phyloP scores from a whole-genome alignment of 2,329 filamentous ascomycete species.

The Nigrograna mackinnonii region DNA sequence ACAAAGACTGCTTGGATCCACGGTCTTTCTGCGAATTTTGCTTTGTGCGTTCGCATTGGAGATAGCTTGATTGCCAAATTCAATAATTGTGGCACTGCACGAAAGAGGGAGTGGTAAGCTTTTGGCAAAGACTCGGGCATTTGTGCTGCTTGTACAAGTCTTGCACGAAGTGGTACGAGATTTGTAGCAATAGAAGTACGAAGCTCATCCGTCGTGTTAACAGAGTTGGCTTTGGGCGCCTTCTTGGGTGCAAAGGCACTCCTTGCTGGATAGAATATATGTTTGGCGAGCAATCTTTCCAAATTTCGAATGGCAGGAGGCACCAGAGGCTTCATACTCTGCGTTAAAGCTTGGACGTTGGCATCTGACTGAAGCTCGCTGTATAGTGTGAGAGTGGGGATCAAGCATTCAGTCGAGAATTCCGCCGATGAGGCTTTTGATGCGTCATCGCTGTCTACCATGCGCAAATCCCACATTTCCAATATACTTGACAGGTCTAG shows the following conservation, averaged over 20 bases:
- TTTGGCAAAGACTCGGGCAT: slow-evolving; percentile 27
- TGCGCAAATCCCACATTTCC: slow-evolving; percentile 40
- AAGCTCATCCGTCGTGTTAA: not conserved
- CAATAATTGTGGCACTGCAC: slow-evolving; percentile 38
- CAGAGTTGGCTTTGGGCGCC: not conserved
- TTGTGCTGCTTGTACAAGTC: slow-evolving; percentile 34
- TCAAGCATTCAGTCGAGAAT: slow-evolving; percentile 43
- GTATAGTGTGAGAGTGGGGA: slow-evolving; percentile 31
- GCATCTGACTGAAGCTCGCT: slow-evolving; percentile 14
- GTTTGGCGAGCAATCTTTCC: slow-evolving; percentile 44
- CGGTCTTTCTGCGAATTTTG: slow-evolving; percentile 43
- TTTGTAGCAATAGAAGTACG: slow-evolving; percentile 21
- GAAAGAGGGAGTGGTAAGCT: slow-evolving; percentile 24
- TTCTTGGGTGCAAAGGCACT: slow-evolving; percentile 29
- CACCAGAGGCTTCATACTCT: not conserved
- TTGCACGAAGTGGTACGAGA: slow-evolving; percentile 29
- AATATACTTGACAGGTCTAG: slow-evolving; percentile 26
- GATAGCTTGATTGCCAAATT: slow-evolving; percentile 46
- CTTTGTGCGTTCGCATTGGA: slow-evolving; percentile 43
- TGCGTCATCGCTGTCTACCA: slow-evolving; percentile 25
- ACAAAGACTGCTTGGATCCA: slow-evolving; percentile 49
- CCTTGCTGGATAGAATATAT: slow-evolving; percentile 46
- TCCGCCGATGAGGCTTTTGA: slow-evolving; percentile 33
- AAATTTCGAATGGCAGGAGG: slow-evolving; percentile 18
- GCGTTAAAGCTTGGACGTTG: not conserved